A percentile compares a stretch with the other conserved stretches of the same genome.
These are phyloP conservation scores for Panicum hallii DNA, from an alignment of 202 grass and related monocot genomes.

Conservation along the genomic window DNA sequence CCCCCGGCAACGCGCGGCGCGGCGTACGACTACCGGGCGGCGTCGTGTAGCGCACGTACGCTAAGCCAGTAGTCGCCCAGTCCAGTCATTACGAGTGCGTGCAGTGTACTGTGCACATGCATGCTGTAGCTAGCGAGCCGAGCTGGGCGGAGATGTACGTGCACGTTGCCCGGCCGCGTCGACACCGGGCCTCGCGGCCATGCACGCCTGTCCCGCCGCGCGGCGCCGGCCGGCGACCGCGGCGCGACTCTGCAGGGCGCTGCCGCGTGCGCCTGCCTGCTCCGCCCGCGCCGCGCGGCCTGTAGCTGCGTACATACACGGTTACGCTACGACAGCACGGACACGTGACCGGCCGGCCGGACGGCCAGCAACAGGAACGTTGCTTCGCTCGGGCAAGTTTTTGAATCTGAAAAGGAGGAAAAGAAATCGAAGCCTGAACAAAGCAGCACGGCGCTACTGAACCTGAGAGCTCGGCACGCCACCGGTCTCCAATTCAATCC, in stretches of 20 bases:
- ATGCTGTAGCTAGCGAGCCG: background rate
- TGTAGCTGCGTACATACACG: background rate
- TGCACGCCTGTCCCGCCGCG: conserved; percentile 37
- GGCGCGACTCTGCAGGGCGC: conserved; percentile 25
- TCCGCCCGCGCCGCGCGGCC: background rate
- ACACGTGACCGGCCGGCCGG: background rate
- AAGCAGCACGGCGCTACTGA: background rate
- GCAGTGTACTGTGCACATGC: too few relatives aligned
- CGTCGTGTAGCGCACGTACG: conserved; percentile 42
- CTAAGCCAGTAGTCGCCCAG: background rate
- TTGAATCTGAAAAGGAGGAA: too few relatives aligned
- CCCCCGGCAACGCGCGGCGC: background rate
- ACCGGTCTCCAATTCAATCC: background rate
- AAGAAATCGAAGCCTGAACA: background rate
- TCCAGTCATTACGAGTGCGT: background rate
- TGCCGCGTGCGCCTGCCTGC: background rate
- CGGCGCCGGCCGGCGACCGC: conserved; percentile 24
- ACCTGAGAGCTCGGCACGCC: background rate
- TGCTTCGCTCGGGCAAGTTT: background rate
- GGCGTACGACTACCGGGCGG: background rate
- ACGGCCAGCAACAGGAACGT: background rate
- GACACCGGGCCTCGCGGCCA: conserved; percentile 32
- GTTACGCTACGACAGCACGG: background rate
- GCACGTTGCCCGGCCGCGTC: background rate
- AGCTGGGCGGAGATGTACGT: background rate